Conservation (phyloP, 2,329 filamentous ascomycete genomes). For the Aspergillus eucalypticola region DNA sequence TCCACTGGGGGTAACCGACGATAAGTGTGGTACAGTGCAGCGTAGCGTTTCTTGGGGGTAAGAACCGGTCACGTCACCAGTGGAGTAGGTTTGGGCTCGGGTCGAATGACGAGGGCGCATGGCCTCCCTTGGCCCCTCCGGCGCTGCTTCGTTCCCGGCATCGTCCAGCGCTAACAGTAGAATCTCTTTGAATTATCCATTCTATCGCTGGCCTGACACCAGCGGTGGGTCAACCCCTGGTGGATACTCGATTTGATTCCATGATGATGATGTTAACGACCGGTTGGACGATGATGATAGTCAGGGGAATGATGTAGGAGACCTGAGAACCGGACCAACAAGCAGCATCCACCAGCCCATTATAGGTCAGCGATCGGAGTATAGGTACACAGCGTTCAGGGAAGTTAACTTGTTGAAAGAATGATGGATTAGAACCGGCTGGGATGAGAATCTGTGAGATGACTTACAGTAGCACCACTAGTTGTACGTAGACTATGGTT, state of each 20-base stretch:
- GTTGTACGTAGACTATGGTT: background rate
- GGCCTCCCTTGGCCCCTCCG: background rate
- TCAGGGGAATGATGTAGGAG: background rate
- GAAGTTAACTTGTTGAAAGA: too few relatives aligned
- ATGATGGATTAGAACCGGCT: background rate
- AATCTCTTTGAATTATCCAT: too few relatives aligned
- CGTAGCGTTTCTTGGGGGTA: background rate
- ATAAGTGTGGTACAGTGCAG: background rate
- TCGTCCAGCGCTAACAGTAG: background rate
- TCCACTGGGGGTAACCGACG: background rate
- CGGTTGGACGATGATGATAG: background rate
- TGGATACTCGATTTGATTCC: too few relatives aligned
- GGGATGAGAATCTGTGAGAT: background rate
- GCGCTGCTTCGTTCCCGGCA: background rate
- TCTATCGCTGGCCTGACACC: background rate
- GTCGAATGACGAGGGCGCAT: constrained; percentile 1
- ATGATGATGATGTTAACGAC: constrained; percentile 7
- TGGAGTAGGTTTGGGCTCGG: background rate
- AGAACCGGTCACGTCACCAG: constrained; percentile 1
- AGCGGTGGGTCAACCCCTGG: background rate
- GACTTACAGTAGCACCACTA: background rate
- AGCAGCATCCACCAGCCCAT: background rate
- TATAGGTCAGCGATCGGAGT: background rate
- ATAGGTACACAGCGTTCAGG: too few relatives aligned
- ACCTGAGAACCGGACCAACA: background rate